Evolutionary conservation across 2,329 filamentous ascomycete genomes (phyloP).

Genomic region (Claviceps humidiphila): DNA sequence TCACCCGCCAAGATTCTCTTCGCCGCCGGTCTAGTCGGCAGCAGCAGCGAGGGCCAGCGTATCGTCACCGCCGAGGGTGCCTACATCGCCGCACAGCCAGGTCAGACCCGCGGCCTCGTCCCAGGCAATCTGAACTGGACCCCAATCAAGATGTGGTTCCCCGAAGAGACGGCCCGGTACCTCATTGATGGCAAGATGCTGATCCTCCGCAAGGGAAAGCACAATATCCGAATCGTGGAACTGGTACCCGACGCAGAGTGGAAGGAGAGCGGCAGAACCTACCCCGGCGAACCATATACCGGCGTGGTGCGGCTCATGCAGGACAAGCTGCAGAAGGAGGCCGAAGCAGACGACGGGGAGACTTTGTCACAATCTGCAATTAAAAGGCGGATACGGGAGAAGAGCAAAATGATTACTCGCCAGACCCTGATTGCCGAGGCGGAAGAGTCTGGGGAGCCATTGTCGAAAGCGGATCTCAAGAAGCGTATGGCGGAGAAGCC

Average conservation of each 20-base stretch:
- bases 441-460: too few species aligned
- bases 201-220: constrained; percentile 49
- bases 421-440: too few species aligned
- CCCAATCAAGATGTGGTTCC: constrained; percentile 45
- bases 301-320: constrained; percentile 33
- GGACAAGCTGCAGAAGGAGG: constrained; percentile 22
- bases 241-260: constrained; percentile 44
- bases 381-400: not conserved
- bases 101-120: constrained; percentile 28
- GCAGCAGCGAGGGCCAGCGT: constrained; percentile 44
- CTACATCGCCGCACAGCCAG: constrained; percentile 45
- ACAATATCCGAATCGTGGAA: constrained; percentile 48
- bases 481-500: too few species aligned
- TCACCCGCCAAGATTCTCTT: constrained; percentile 46
- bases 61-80: constrained; percentile 41
- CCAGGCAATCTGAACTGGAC: constrained; percentile 45
- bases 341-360: constrained; percentile 18
- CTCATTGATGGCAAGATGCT: constrained; percentile 46
- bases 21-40: constrained; percentile 44
- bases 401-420: too few species aligned
- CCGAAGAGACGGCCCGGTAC: constrained; percentile 43
- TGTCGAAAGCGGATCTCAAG: too few species aligned
- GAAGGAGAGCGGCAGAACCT: constrained; percentile 31
- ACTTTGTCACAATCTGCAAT: constrained; percentile 10
- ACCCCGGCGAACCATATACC: constrained; percentile 39